phyloP scores from a whole-genome alignment of 78 protist genomes.

The slime mould (Dictyostelium discoideum) region DNA sequence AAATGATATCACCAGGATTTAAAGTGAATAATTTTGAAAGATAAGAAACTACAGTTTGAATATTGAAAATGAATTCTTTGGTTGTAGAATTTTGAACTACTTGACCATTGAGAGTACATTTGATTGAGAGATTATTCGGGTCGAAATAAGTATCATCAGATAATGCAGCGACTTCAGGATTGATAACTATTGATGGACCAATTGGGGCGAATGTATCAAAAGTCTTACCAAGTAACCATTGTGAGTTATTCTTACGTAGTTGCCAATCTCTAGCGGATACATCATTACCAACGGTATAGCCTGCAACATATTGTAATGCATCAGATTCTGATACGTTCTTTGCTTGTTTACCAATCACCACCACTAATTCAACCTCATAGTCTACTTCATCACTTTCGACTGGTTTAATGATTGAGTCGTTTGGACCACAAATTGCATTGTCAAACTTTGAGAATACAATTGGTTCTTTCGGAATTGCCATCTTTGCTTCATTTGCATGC shows the following conservation, averaged over 20 bases:
- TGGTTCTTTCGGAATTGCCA: constrained; percentile 76
- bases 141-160: constrained; percentile 4
- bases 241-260: constrained; percentile 17
- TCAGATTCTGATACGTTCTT: constrained; percentile 30
- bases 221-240: constrained; percentile 84
- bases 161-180: background rate
- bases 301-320: constrained; percentile 69
- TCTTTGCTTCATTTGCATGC: constrained; percentile 62
- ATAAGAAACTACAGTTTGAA: constrained; percentile 62
- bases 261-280: constrained; percentile 80
- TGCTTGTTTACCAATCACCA: constrained; percentile 69
- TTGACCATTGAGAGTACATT: constrained; percentile 49
- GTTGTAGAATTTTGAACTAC: constrained; percentile 72
- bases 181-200: constrained; percentile 75
- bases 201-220: constrained; percentile 82
- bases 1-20: constrained; percentile 80
- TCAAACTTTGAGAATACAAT: constrained; percentile 77
- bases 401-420: constrained; percentile 47
- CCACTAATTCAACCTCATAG: constrained; percentile 80
- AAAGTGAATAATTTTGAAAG: constrained; percentile 34
- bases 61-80: constrained; percentile 64
- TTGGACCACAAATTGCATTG: constrained; percentile 44
- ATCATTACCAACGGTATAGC: constrained; percentile 82
- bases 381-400: constrained; percentile 57
- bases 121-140: constrained; percentile 47